Evolutionary conservation across 768 basidiomycete genomes (phyloP).

Genomic region (Chalciporus sphaerocephalus): DNA sequence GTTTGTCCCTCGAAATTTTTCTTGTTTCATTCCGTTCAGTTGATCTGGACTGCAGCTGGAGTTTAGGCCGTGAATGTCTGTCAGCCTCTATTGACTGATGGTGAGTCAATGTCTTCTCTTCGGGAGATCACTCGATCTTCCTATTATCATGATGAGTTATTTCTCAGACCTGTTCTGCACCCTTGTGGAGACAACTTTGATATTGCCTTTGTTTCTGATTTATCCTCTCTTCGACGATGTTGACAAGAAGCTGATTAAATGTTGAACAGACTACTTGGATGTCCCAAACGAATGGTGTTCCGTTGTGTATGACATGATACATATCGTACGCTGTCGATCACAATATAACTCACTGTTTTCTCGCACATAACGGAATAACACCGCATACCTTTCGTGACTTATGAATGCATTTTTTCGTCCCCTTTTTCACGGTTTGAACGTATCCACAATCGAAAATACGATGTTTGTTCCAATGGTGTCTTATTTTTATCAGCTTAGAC

Average conservation of each 20-base stretch:
- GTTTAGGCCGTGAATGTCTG: too few relatives aligned
- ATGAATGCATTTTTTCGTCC: too few relatives aligned
- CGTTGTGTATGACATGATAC: background rate
- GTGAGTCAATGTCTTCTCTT: constrained; percentile 9
- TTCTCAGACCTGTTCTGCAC: constrained; percentile 32
- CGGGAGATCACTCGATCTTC: background rate
- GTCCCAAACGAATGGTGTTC: background rate
- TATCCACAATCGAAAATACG: too few relatives aligned
- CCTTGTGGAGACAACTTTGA: constrained; percentile 23
- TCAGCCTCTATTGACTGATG: too few relatives aligned
- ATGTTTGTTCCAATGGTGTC: too few relatives aligned
- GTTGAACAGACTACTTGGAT: constrained; percentile 5
- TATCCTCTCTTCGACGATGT: background rate
- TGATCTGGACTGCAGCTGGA: too few relatives aligned
- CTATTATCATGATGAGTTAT: constrained; percentile 19
- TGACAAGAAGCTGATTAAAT: constrained; percentile 6
- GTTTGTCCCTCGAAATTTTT: background rate
- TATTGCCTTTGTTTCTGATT: constrained; percentile 25
- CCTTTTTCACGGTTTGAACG: too few relatives aligned
- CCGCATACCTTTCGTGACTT: too few relatives aligned
- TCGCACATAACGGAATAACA: too few relatives aligned
- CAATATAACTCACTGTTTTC: background rate
- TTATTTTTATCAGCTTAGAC: too few relatives aligned
- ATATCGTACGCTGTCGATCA: background rate
- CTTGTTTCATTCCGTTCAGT: background rate